Conservation (phyloP, 2,329 filamentous ascomycete species). For the Talaromyces marneffei region DNA sequence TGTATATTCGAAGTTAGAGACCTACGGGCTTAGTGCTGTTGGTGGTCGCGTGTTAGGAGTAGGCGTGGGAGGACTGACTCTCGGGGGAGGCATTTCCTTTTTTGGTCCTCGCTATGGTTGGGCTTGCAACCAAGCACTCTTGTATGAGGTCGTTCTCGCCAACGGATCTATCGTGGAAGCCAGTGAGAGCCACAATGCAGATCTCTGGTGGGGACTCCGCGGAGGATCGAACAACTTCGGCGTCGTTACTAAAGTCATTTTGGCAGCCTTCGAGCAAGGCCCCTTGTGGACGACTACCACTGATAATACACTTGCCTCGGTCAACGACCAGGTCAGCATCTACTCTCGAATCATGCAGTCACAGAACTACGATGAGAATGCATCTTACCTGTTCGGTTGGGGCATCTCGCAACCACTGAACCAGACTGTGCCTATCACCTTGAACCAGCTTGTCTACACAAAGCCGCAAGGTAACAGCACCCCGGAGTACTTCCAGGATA, state of each 20-base stretch:
- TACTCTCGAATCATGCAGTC: neutral
- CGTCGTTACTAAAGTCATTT: neutral
- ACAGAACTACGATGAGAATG: slow-evolving; percentile 2
- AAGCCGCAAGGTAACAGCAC: neutral
- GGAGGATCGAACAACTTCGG: slow-evolving; percentile 4
- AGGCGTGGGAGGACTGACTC: neutral
- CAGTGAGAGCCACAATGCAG: neutral
- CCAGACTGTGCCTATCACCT: slow-evolving; percentile 1
- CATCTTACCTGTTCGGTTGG: neutral
- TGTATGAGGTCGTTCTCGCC: neutral
- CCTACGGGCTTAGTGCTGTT: neutral
- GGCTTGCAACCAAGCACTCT: neutral
- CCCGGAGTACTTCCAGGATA: neutral
- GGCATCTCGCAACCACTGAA: neutral
- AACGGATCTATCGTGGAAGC: neutral
- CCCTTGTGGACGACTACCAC: neutral
- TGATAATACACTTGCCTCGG: neutral
- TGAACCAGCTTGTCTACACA: neutral
- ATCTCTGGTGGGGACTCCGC: neutral
- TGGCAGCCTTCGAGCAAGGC: slow-evolving; percentile 19
- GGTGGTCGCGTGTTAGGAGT: neutral
- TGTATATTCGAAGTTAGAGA: neutral
- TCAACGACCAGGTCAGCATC: neutral
- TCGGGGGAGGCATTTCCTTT: neutral
- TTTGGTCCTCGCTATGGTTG: neutral